Percentiles rank a stretch among this genome's conserved stretches.
phyloP scores from a whole-genome alignment of 306 rosid genomes.

The Castanopsis chinensis region DNA sequence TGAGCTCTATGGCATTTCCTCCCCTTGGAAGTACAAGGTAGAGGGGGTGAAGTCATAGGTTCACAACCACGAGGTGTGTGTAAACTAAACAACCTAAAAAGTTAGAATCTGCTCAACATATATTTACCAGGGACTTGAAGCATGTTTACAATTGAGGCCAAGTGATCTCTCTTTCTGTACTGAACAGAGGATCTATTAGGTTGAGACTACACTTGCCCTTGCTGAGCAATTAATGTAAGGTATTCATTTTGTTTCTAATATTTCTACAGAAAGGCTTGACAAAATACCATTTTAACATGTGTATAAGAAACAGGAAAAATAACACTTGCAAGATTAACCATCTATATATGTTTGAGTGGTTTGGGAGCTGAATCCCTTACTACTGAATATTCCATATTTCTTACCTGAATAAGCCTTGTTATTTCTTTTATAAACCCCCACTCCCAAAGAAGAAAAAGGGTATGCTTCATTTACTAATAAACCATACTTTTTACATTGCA shows the following conservation, averaged over 20 bases:
- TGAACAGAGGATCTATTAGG: not conserved
- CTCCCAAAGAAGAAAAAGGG: not conserved
- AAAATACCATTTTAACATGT: not conserved
- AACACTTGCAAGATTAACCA: not conserved
- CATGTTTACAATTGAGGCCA: not conserved
- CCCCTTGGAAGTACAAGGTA: too few relatives aligned
- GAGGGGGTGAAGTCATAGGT: too few relatives aligned
- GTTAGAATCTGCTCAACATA: not conserved
- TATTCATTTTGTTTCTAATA: not conserved
- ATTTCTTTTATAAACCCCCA: too few relatives aligned
- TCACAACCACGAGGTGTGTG: too few relatives aligned
- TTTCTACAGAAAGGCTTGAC: not conserved
- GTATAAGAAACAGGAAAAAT: slow-evolving; percentile 2
- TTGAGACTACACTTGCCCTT: slow-evolving; percentile 2
- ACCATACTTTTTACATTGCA: slow-evolving; percentile 33
- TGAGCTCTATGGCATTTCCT: too few relatives aligned
- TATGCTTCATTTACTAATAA: not conserved
- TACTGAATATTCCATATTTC: not conserved
- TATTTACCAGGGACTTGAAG: not conserved
- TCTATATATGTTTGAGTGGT: too few relatives aligned
- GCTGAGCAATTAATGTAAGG: not conserved
- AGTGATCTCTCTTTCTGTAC: not conserved
- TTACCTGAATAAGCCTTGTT: not conserved
- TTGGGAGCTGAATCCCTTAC: not conserved
- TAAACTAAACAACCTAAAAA: too few relatives aligned